A percentile compares a stretch with the other conserved stretches of the same genome.
These are phyloP conservation scores for Komagataella ulmi DNA, from an alignment of 805 yeast species.

Conservation along the genomic window DNA sequence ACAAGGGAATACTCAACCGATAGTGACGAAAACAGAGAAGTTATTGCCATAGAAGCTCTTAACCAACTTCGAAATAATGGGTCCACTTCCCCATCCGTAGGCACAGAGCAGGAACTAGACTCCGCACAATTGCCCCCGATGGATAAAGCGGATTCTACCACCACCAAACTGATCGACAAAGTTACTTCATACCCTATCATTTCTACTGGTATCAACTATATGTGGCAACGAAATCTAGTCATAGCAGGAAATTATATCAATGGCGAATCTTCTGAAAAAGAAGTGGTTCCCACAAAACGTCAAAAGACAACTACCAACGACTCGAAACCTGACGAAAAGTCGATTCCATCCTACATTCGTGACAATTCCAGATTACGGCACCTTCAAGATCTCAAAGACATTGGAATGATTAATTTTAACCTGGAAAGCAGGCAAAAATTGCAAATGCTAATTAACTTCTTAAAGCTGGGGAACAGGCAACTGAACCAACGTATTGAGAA, in stretches of 20 bases:
- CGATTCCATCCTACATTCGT: not conserved
- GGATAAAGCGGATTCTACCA: not conserved
- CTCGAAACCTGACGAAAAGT: slow-evolving; percentile 1
- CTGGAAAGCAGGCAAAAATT: slow-evolving; percentile 65
- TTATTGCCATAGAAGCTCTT: not conserved
- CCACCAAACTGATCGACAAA: slow-evolving; percentile 17
- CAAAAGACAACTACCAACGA: slow-evolving; percentile 8
- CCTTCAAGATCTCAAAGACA: slow-evolving; percentile 12
- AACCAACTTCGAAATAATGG: not conserved
- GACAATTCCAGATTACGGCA: not conserved
- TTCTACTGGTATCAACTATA: slow-evolving; percentile 20
- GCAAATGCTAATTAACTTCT: slow-evolving; percentile 65
- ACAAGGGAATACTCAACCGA: not conserved
- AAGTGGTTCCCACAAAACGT: not conserved
- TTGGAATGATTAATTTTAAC: slow-evolving; percentile 18
- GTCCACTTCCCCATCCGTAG: not conserved
- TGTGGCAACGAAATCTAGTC: slow-evolving; percentile 20
- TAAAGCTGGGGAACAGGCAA: slow-evolving; percentile 71
- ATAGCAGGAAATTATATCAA: slow-evolving; percentile 13
- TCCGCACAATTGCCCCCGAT: not conserved
- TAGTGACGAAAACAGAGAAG: not conserved
- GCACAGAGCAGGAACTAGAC: not conserved
- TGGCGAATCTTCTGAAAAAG: not conserved
- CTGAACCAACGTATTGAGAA: slow-evolving; percentile 52
- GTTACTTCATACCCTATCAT: slow-evolving; percentile 23